These are phyloP conservation scores for Starmerella geochares DNA, from an alignment of 805 yeast species.

Conservation along the genomic window DNA sequence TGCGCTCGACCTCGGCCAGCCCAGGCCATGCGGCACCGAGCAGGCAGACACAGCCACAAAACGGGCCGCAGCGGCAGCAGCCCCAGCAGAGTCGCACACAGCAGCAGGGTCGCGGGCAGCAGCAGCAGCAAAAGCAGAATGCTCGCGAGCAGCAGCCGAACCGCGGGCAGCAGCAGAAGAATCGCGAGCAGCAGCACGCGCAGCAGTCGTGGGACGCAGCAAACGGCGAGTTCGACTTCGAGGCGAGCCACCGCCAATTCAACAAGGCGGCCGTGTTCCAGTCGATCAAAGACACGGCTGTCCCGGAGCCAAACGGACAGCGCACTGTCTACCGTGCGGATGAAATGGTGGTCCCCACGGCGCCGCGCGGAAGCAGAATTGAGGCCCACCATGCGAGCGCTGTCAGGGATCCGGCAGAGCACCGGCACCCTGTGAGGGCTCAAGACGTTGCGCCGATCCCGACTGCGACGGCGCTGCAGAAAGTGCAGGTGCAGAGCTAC, in stretches of 20 bases:
- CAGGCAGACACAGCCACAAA: not conserved
- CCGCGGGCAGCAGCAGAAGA: not conserved
- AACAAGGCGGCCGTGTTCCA: slow-evolving; percentile 2
- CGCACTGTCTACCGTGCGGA: slow-evolving; percentile 1
- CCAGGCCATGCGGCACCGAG: not conserved
- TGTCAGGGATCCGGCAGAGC: no score
- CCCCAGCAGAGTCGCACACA: not conserved
- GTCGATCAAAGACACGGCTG: not conserved
- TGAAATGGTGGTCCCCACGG: not conserved
- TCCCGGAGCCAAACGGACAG: not conserved
- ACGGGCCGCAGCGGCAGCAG: not conserved
- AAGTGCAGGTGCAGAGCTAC: slow-evolving; percentile 8
- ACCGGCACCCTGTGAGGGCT: no score
- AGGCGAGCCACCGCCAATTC: slow-evolving; percentile 4
- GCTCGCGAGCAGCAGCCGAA: not conserved
- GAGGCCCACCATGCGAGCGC: no score
- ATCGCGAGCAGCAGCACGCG: not conserved
- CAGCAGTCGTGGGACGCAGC: not conserved
- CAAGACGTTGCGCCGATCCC: not conserved
- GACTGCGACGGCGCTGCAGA: slow-evolving; percentile 2
- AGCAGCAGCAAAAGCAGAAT: not conserved
- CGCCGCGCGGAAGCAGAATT: not conserved
- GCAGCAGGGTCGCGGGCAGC: not conserved
- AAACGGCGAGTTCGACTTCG: slow-evolving; percentile 2
- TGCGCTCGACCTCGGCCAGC: not conserved